These are phyloP conservation scores for Erodium texanum DNA, from an alignment of 441 rosid species.

Conservation along the genomic window DNA sequence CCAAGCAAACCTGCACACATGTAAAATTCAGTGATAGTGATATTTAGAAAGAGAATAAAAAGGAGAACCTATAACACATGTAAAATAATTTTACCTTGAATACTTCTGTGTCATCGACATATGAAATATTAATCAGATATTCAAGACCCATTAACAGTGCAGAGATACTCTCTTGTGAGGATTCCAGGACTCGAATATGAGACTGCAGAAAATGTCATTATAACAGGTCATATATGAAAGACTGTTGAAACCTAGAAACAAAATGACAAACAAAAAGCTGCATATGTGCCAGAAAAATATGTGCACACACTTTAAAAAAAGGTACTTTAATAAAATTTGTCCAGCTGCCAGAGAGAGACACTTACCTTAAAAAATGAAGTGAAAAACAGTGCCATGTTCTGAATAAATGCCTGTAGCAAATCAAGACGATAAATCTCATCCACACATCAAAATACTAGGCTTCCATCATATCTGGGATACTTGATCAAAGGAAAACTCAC, in stretches of 20 bases:
- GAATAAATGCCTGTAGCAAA: slow-evolving; percentile 83
- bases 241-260: background rate
- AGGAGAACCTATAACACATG: background rate
- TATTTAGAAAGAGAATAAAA: slow-evolving; percentile 6
- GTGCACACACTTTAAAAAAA: background rate
- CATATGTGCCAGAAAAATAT: background rate
- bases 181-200: slow-evolving; percentile 84
- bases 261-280: background rate
- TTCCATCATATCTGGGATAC: slow-evolving; percentile 8
- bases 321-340: background rate
- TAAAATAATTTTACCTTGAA: slow-evolving; percentile 55
- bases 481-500: slow-evolving; percentile 34
- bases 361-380: slow-evolving; percentile 91
- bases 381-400: slow-evolving; percentile 90
- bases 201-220: slow-evolving; percentile 33
- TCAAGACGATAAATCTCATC: slow-evolving; percentile 10
- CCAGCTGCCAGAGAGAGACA: slow-evolving; percentile 7
- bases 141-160: slow-evolving; percentile 76
- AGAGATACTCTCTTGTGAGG: slow-evolving; percentile 57
- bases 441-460: background rate
- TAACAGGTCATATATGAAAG: background rate
- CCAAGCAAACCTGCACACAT: slow-evolving; percentile 96
- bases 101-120: slow-evolving; percentile 98
- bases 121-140: slow-evolving; percentile 81
- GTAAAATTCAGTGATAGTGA: background rate